phyloP scores from a whole-genome alignment of 805 yeast species.

The Ogataea kodamae region DNA sequence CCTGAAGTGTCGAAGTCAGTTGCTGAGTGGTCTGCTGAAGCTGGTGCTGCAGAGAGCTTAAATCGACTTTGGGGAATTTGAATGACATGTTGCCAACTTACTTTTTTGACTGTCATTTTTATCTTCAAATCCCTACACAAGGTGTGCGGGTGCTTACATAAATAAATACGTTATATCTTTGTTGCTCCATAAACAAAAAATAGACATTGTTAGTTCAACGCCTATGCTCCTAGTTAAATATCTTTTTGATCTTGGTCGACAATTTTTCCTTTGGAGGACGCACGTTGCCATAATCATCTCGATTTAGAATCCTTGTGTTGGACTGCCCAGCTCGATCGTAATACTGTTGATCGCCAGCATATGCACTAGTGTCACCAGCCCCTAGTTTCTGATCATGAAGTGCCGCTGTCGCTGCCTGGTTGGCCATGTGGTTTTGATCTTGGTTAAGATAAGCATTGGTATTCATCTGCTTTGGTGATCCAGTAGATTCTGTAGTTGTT shows the following conservation, averaged over 20 bases:
- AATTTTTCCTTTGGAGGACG: constrained; percentile 18
- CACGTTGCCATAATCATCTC: constrained; percentile 9
- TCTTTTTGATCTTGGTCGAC: constrained; percentile 18
- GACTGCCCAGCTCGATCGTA: constrained; percentile 5
- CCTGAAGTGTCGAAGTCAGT: constrained; percentile 30
- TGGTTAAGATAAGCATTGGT: constrained; percentile 15
- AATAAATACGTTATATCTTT: too few relatives aligned
- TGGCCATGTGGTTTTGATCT: constrained; percentile 20
- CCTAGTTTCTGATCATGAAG: constrained; percentile 11
- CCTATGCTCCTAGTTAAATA: too few relatives aligned
- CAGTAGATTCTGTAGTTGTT: too few relatives aligned
- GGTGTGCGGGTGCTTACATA: too few relatives aligned
- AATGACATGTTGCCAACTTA: constrained; percentile 25
- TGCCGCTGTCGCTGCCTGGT: constrained; percentile 19
- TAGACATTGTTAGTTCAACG: too few relatives aligned
- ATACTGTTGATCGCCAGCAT: not conserved
- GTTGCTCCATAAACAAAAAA: too few relatives aligned
- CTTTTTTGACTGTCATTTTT: constrained; percentile 8
- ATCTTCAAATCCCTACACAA: constrained; percentile 3
- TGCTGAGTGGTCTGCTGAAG: constrained; percentile 36
- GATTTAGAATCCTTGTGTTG: constrained; percentile 11
- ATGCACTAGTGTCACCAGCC: not conserved
- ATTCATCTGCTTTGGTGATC: too few relatives aligned
- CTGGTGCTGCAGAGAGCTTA: constrained; percentile 28
- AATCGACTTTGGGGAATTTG: constrained; percentile 29